A percentile compares a stretch with the other conserved stretches of the same genome.
These are phyloP conservation scores for Azolla pinnata DNA, from an alignment of 75 land plant genomes.

Conservation along the genomic window DNA sequence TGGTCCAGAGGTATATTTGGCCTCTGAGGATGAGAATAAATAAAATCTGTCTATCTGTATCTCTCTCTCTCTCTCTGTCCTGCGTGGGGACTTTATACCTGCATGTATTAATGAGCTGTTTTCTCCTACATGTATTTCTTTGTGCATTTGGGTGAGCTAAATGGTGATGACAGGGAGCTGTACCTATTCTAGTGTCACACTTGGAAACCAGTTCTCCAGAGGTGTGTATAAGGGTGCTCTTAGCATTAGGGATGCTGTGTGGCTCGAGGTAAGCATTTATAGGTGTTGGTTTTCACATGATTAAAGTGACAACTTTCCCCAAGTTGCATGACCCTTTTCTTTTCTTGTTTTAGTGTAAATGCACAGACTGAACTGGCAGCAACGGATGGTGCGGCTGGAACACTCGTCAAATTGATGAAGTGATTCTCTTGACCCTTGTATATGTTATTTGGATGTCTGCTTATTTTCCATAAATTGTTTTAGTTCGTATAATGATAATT, in stretches of 20 bases:
- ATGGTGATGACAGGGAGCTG: constrained; percentile 25
- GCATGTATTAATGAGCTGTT: too few species aligned
- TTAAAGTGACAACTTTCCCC: constrained; percentile 1
- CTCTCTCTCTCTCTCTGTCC: too few species aligned
- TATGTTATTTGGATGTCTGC: too few species aligned
- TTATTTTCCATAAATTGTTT: too few species aligned
- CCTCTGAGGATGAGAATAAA: too few species aligned
- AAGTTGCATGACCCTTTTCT: neutral
- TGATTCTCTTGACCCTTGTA: too few species aligned
- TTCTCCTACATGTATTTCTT: too few species aligned
- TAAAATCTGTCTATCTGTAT: too few species aligned
- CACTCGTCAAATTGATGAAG: constrained; percentile 18
- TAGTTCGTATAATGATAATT: too few species aligned
- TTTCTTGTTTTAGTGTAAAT: constrained; percentile 11
- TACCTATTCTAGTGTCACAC: constrained; percentile 14
- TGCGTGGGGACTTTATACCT: too few species aligned
- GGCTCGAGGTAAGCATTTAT: constrained; percentile 25
- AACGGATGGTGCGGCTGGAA: constrained; percentile 23
- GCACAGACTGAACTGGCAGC: constrained; percentile 28
- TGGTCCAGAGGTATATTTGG: too few species aligned
- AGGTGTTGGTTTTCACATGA: neutral
- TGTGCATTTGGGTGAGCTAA: too few species aligned
- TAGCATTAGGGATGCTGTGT: constrained; percentile 35
- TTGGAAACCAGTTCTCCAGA: constrained; percentile 17
- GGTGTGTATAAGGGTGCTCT: constrained; percentile 29